Percentiles rank a stretch among this genome's conserved stretches.
phyloP scores from a whole-genome alignment of 768 basidiomycete genomes.

The Podaxis sp. region DNA sequence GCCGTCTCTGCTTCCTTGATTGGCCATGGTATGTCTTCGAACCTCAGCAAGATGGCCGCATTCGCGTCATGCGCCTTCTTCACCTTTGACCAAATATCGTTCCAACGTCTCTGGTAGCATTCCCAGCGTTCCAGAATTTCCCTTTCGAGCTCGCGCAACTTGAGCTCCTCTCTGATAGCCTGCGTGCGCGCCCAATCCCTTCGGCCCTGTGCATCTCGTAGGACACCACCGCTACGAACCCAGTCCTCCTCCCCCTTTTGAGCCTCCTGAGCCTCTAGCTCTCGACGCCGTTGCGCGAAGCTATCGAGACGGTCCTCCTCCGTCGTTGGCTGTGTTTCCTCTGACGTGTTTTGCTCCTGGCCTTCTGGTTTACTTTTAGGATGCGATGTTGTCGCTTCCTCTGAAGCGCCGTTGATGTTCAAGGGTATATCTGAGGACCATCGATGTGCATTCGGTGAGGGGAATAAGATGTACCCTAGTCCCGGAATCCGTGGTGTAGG shows the following conservation, averaged over 20 bases:
- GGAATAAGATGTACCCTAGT: constrained; percentile 9
- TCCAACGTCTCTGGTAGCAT: constrained; percentile 56
- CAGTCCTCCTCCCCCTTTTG: constrained; percentile 56
- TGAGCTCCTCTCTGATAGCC: constrained; percentile 46
- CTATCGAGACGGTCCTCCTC: neutral
- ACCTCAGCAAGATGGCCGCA: constrained; percentile 29
- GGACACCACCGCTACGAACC: constrained; percentile 57
- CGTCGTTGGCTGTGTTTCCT: neutral
- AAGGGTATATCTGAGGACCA: neutral
- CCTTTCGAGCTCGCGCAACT: constrained; percentile 42
- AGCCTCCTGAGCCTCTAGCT: constrained; percentile 40
- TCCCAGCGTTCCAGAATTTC: constrained; percentile 44
- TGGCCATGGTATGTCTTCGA: constrained; percentile 68
- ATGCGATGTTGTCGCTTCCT: neutral
- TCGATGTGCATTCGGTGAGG: neutral
- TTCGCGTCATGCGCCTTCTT: constrained; percentile 15
- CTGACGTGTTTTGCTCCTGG: neutral
- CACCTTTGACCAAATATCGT: constrained; percentile 30
- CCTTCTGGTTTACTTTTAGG: neutral
- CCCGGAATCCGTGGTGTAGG: constrained; percentile 1
- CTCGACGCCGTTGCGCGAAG: constrained; percentile 19
- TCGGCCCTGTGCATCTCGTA: constrained; percentile 49
- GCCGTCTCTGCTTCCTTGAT: constrained; percentile 22
- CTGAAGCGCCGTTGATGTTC: neutral
- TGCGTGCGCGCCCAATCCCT: constrained; percentile 53